Conservation (phyloP, 495 filamentous ascomycete genomes). For the Talaromyces adpressus region DNA sequence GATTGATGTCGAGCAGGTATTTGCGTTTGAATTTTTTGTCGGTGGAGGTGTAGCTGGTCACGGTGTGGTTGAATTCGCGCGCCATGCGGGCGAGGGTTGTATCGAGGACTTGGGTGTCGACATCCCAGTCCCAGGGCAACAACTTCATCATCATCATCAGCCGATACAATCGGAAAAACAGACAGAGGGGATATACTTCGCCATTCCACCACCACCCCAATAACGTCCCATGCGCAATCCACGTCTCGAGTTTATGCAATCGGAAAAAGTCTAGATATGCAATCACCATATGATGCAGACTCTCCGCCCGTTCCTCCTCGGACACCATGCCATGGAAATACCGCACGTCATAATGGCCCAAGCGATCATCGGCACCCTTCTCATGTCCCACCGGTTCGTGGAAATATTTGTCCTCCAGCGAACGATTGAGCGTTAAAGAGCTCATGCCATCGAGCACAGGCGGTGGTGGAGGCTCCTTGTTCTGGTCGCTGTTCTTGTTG, state of each 20-base stretch:
- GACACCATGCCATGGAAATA: constrained; percentile 55
- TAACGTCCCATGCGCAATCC: constrained; percentile 83
- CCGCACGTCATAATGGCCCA: constrained; percentile 66
- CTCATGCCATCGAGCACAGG: constrained; percentile 1
- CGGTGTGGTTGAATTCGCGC: constrained; percentile 56
- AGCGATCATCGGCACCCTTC: constrained; percentile 46
- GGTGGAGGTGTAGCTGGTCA: constrained; percentile 47
- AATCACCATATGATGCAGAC: constrained; percentile 61
- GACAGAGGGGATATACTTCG: constrained; percentile 31
- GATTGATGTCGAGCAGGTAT: constrained; percentile 77
- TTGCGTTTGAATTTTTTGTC: constrained; percentile 31
- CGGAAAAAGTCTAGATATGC: constrained; percentile 64
- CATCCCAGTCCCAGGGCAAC: constrained; percentile 83
- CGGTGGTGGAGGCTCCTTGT: neutral
- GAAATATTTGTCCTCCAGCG: constrained; percentile 41
- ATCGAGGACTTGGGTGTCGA: constrained; percentile 73
- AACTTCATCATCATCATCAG: constrained; percentile 28
- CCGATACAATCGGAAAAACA: neutral
- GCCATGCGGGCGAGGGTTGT: constrained; percentile 57
- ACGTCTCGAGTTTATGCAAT: constrained; percentile 63
- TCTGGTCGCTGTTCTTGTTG: neutral
- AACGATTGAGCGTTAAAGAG: constrained; percentile 5
- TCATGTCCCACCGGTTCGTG: constrained; percentile 31
- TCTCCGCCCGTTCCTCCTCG: constrained; percentile 56
- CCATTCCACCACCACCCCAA: constrained; percentile 93